Conservation (phyloP, 805 yeast genomes). For the Priceomyces medius region DNA sequence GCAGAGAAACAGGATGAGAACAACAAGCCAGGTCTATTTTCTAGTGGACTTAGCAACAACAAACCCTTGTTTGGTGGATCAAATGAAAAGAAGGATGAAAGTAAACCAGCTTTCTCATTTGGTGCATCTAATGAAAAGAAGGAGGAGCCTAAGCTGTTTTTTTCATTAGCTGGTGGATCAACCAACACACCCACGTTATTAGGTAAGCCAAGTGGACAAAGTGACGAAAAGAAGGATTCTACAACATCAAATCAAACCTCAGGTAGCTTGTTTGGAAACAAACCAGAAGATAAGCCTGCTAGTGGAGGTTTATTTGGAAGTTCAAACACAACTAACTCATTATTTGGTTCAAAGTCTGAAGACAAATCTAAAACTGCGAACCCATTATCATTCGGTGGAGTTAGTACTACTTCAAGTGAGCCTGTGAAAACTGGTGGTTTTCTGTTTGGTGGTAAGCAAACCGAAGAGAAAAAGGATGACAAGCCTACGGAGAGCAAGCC, state of each 20-base stretch:
- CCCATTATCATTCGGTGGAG: slow-evolving; percentile 9
- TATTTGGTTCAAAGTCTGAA: slow-evolving; percentile 14
- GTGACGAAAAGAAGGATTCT: slow-evolving; percentile 8
- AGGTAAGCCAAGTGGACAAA: slow-evolving; percentile 4
- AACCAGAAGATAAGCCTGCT: slow-evolving; percentile 12
- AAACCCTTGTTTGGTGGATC: slow-evolving; percentile 15
- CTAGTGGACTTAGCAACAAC: neutral
- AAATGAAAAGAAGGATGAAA: slow-evolving; percentile 5
- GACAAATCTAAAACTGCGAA: slow-evolving; percentile 5
- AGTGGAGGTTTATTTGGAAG: slow-evolving; percentile 2
- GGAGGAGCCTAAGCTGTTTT: slow-evolving; percentile 4
- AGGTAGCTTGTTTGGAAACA: slow-evolving; percentile 16
- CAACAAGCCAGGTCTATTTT: neutral
- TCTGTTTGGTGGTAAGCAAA: slow-evolving; percentile 17
- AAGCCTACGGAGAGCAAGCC: slow-evolving; percentile 8
- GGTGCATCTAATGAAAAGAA: slow-evolving; percentile 7
- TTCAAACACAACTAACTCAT: slow-evolving; percentile 5
- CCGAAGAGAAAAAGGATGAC: slow-evolving; percentile 11
- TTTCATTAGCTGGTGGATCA: neutral
- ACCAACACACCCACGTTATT: slow-evolving; percentile 1
- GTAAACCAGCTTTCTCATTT: slow-evolving; percentile 19
- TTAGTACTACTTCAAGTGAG: neutral
- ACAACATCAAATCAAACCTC: slow-evolving; percentile 6
- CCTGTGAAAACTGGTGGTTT: slow-evolving; percentile 9
- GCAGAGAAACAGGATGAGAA: slow-evolving; percentile 5